Percentiles rank a stretch among this genome's conserved stretches.
These are phyloP conservation scores for Cercospora sp. DNA, from an alignment of 2,329 filamentous ascomycete genomes.

Conservation along the genomic window DNA sequence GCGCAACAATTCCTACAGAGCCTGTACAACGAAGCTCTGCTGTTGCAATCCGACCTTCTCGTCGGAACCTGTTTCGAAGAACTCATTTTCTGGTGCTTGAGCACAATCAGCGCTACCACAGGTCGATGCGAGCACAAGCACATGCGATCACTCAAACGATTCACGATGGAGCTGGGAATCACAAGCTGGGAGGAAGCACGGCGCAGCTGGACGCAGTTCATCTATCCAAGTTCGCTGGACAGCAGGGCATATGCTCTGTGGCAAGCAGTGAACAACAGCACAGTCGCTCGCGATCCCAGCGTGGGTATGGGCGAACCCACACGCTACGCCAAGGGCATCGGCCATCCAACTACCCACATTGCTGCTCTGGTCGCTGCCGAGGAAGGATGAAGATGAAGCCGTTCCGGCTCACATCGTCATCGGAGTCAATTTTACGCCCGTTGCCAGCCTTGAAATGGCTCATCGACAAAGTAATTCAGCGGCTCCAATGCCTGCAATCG, in stretches of 20 bases:
- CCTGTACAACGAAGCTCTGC: constrained; percentile 18
- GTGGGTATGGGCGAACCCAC: constrained; percentile 18
- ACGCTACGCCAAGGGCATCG: constrained; percentile 18
- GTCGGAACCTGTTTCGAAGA: constrained; percentile 27
- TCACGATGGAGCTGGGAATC: constrained; percentile 16
- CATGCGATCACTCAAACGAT: constrained; percentile 22
- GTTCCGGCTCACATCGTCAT: neutral
- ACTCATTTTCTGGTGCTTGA: constrained; percentile 24
- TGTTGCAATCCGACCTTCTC: constrained; percentile 19
- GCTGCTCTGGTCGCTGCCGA: constrained; percentile 18
- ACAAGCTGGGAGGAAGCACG: constrained; percentile 14
- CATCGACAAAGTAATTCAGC: neutral
- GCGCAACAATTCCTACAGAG: constrained; percentile 14
- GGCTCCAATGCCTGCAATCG: neutral
- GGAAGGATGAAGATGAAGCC: constrained; percentile 7
- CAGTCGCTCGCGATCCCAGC: constrained; percentile 14
- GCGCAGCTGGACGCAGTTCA: constrained; percentile 10
- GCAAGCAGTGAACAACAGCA: constrained; percentile 21
- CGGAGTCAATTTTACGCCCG: neutral
- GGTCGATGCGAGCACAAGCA: constrained; percentile 22
- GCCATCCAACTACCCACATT: constrained; percentile 20
- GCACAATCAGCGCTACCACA: constrained; percentile 23
- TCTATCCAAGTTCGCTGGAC: constrained; percentile 19
- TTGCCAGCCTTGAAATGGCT: neutral
- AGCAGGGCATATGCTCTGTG: constrained; percentile 22